Base-by-base conservation (phyloP, 1,139 yeast species). In the Suhomyces guaymorum region DNA sequence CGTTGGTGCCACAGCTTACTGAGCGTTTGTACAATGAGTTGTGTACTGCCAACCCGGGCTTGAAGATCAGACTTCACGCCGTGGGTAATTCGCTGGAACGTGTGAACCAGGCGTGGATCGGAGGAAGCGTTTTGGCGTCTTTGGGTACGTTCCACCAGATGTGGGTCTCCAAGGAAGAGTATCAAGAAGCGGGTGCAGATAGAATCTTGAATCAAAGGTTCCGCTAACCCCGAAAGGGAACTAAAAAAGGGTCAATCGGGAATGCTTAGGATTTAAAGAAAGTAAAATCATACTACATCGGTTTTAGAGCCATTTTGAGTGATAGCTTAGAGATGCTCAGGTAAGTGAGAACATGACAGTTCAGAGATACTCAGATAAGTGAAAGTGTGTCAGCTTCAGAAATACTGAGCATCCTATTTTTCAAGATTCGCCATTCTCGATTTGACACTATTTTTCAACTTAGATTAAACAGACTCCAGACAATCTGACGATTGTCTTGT, bases 81-180 rank as follows among this genome's bases (percentile, higher is more conserved):
- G 81, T 87, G 4, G 97, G 98, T 24, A 87, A 86, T 55, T 63
- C 85, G 2, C 73, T 75, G 32, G 98, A 92, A 60, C 75, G 97
- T 52, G 78, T 80, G 46, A 86, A 79, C 55, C 89, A 94, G 44
- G 74, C 94, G 6, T 92, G 98, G 97, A 78, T 92, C 37, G 99
- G 99, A 27, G 97, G 97, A 6, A 82, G 95, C 47, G 94, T 92
- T 25, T 69, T 92, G 40, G 83, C 96, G 4, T 84, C 96, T 37
- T 71, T 92, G 52, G 98, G 98, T 17, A 89, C 97, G 2, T 92
- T 92, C 70, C 98, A 92, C 59, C 98, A 92, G 61, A 69, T 86
- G 66, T 92, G 98, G 97, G 96, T 92, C 3, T 86, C 94, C 28
- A 84, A 82, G 57, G 80, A 79, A 49, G 98, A 92, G 61, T 88